phyloP scores from a whole-genome alignment of 208 protist genomes.

The Angomonas deanei region DNA sequence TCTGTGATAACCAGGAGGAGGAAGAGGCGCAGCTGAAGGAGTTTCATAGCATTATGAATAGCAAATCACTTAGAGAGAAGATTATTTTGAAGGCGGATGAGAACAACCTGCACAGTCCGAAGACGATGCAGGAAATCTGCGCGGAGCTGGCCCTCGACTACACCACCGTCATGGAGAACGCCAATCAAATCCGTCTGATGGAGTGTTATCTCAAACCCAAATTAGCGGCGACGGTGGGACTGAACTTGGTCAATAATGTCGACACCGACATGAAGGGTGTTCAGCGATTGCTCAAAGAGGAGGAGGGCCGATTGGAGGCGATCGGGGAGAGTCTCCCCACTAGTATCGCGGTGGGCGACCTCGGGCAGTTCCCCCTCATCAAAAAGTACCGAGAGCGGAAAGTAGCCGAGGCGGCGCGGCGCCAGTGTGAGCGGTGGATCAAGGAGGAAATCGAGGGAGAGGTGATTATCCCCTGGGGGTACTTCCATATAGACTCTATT shows the following conservation, averaged over 20 bases:
- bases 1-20: conserved; percentile 74
- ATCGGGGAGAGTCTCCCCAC: conserved; percentile 30
- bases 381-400: conserved; percentile 66
- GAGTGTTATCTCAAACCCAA: conserved; percentile 89
- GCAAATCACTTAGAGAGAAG: conserved; percentile 30
- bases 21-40: conserved; percentile 75
- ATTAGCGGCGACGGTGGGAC: conserved; percentile 71
- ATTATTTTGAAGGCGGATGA: conserved; percentile 68
- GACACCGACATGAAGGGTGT: conserved; percentile 83
- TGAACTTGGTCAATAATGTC: conserved; percentile 71
- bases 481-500: conserved; percentile 81
- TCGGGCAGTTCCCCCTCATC: conserved; percentile 65
- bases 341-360: conserved; percentile 50
- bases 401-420: conserved; percentile 56
- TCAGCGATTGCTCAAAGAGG: conserved; percentile 56
- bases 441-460: conserved; percentile 61
- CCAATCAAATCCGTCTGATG: conserved; percentile 67
- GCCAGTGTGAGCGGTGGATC: conserved; percentile 70
- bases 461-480: conserved; percentile 87
- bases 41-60: conserved; percentile 62
- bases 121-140: conserved; percentile 74
- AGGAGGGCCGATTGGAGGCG: conserved; percentile 34
- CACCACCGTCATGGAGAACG: conserved; percentile 32
- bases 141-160: conserved; percentile 70
- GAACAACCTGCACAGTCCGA: conserved; percentile 70